These are phyloP conservation scores for Colletotrichum brevisporum DNA, from an alignment of 2,329 filamentous ascomycete species.

Conservation along the genomic window DNA sequence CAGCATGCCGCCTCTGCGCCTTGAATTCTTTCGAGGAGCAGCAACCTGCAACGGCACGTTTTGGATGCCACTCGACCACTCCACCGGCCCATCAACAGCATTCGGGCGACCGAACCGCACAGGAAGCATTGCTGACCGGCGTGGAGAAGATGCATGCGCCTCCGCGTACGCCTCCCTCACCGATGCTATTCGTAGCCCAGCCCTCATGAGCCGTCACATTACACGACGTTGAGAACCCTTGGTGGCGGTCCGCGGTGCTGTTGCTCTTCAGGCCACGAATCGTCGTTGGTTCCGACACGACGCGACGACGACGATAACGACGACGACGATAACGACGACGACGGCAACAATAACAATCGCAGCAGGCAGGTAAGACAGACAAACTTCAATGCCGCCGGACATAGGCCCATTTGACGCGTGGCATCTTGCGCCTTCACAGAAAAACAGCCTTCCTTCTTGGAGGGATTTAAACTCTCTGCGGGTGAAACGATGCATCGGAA, in stretches of 20 bases:
- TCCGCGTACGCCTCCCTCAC: not conserved
- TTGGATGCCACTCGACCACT: not conserved
- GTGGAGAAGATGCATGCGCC: not conserved
- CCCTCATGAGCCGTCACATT: not conserved
- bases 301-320: constrained; percentile 2
- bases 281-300: not conserved
- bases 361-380: not conserved
- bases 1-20: too few relatives aligned
- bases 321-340: not conserved
- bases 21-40: too few relatives aligned
- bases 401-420: constrained; percentile 16
- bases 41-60: too few relatives aligned
- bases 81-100: not conserved
- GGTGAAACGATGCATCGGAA: constrained; percentile 39
- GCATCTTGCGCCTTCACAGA: constrained; percentile 9
- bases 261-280: not conserved
- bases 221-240: not conserved
- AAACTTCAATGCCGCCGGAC: not conserved
- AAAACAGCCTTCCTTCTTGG: constrained; percentile 10
- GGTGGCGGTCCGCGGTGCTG: not conserved
- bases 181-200: not conserved
- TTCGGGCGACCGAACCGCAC: not conserved
- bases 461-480: constrained; percentile 35
- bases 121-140: not conserved
- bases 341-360: constrained; percentile 3